Base-by-base conservation (phyloP, 2,329 filamentous ascomycete genomes). In the Fusarium xyrophilum region DNA sequence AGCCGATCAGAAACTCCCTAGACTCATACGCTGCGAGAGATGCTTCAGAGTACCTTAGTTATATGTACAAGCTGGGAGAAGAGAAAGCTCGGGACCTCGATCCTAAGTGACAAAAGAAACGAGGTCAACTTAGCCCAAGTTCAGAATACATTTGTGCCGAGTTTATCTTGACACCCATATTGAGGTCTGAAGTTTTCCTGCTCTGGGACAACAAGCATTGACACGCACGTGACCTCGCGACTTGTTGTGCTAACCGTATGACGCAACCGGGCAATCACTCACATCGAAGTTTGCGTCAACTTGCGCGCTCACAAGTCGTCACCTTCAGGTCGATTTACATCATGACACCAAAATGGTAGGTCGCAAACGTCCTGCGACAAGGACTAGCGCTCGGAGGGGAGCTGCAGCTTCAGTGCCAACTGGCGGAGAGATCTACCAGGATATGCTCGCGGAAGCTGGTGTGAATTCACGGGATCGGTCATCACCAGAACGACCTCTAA, bases 391-490 rank as follows among this genome's bases (percentile, higher is more conserved):
- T 56, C 68, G 69, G 25, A 59, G 63, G 23, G 55, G 43, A 36
- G 67, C 52, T 40, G 63, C 56, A 11, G 60, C 53, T 11, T 60
- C 66, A 12, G 60, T 43, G 28, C 63, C 70, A 21, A 72, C 68
- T n/a, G 75, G 72, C 13, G 78, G 79, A 25, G 76, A 81, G 30
- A 78, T 86, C 35, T 85, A 85, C 69, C 78, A 75, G 42, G 79
- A 85, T 64, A 83, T 86, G 83, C 78, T 86, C 35, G 75, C 75
- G 15, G 83, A 85, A 66, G 83, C 80, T n/a, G 80, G 82, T n/a
- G 77, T 83, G 30, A 74, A 74, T 42, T 58, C 66, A 27, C 65
- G 57, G 28, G 58, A 68, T 28, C 68, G 56, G 50, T 71, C 60
- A 68, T 74, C 68, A 46, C 72, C 78, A 6, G 80, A 82, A 60